Evolutionary conservation across 2,329 filamentous ascomycete species (phyloP), one percentile per base, ranked within the genome.

Genomic region (Penicillium sp.): DNA sequence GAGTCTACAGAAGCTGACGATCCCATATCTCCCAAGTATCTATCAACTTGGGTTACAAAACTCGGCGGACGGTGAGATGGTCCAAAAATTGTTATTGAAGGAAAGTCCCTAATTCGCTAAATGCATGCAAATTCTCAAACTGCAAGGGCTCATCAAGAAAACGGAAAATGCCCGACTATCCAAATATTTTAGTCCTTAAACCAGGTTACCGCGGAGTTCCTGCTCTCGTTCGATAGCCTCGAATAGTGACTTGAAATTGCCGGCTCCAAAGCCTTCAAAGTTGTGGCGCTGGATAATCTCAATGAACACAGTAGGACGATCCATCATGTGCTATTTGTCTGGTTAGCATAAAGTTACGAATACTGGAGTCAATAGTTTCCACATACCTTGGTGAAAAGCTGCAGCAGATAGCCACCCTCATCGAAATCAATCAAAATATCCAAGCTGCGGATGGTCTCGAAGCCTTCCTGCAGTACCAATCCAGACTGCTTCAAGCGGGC

Each of bases 351-450:
- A 3, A 12, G 12, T 33, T 12, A 35, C 0, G 23, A 27, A 17
- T 4, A 36, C 15, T 9, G n/a, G 15, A 8, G 31, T 23, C 33
- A 50, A 27, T 25, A 2, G 1, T 29, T 21, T 39, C 15, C 31
- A 59, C 67, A 62, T 71, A 77, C 75, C 73, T 91, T 91, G 33
- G 88, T 91, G 75, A 91, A 91, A 35, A 91, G 78, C 72, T 88
- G 86, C 64, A 88, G 63, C 62, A 97, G 76, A 75, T 97, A 97
- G 0, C 93, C 93, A 25, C 85, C 86, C 82, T 96, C 92, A 68
- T 97, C 93, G 69, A 97, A 97, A 78, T 97, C 93, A 70, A 97
- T 94, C 68, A 97, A 77, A 67, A 97, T 96, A 75, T 93, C 91
- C 67, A 97, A 78, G 49, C 81, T 81, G 79, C 90, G 82, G 52